These are phyloP conservation scores for Xylaria palmicola DNA, from an alignment of 495 filamentous ascomycete species.

Conservation along the genomic window DNA sequence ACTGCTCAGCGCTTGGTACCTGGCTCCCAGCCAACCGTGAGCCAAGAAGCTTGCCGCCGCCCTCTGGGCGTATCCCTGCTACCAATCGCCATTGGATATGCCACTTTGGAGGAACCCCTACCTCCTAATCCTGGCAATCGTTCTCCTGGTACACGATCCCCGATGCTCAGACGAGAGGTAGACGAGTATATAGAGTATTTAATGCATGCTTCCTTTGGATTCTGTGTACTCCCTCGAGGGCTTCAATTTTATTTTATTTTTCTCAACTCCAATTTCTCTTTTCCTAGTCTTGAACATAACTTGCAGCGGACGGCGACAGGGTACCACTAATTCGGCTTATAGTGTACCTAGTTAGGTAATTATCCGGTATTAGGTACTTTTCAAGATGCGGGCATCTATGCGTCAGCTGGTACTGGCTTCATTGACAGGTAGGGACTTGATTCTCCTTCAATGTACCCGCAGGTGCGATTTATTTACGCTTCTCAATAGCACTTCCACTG, in stretches of 20 bases:
- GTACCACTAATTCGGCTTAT: not conserved
- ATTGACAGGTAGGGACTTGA: slow-evolving; percentile 15
- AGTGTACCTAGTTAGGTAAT: not conserved
- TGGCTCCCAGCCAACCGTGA: not conserved
- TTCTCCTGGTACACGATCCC: too few species aligned
- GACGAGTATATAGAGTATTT: not conserved
- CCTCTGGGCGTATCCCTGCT: not conserved
- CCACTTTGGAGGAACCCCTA: not conserved
- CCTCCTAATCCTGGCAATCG: not conserved
- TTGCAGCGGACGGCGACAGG: not conserved
- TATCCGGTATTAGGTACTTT: not conserved
- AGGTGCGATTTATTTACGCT: too few species aligned
- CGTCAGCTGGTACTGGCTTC: slow-evolving; percentile 23
- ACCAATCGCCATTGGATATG: not conserved
- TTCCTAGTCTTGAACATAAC: not conserved
- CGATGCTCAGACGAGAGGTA: too few species aligned
- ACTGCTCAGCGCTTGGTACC: not conserved
- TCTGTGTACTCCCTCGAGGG: not conserved
- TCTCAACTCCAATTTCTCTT: not conserved
- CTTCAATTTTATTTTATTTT: not conserved
- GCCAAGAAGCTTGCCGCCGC: slow-evolving; percentile 3
- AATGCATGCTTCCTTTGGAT: not conserved
- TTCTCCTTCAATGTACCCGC: too few species aligned
- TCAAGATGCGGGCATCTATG: slow-evolving; percentile 22
- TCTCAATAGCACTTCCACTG: slow-evolving; percentile 17